Percentiles rank a stretch among this genome's conserved stretches.
Conservation (phyloP, 2,329 filamentous ascomycete species). For the Pyrenochaeta sp. region DNA sequence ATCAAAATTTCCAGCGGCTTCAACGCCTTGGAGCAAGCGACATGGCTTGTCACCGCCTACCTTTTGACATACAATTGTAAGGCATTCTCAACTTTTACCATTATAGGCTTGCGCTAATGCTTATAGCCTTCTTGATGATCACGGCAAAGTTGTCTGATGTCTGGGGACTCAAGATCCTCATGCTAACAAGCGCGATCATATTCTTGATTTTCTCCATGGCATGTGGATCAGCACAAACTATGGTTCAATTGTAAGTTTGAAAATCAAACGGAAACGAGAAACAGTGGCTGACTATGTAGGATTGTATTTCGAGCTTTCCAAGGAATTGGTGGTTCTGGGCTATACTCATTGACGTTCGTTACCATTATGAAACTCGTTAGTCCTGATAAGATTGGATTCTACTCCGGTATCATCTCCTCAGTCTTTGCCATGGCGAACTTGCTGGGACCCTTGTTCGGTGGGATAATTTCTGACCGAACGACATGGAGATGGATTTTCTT, state of each 20-base stretch:
- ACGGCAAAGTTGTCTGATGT: constrained; percentile 42
- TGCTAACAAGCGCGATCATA: constrained; percentile 29
- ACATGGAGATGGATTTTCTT: constrained; percentile 59
- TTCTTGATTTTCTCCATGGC: constrained; percentile 44
- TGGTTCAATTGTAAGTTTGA: constrained; percentile 36
- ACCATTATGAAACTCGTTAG: constrained; percentile 37
- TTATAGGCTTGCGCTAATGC: background rate
- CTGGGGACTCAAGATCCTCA: constrained; percentile 32
- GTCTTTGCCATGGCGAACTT: constrained; percentile 53
- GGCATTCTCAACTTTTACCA: too few relatives aligned
- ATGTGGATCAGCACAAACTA: constrained; percentile 37
- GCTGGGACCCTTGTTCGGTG: constrained; percentile 55
- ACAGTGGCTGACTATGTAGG: constrained; percentile 19
- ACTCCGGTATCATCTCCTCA: constrained; percentile 40
- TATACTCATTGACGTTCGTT: constrained; percentile 54
- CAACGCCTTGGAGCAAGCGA: constrained; percentile 31
- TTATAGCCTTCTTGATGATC: constrained; percentile 43
- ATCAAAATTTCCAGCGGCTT: constrained; percentile 40
- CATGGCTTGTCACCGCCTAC: constrained; percentile 45
- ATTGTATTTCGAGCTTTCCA: constrained; percentile 52
- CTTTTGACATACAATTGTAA: constrained; percentile 41
- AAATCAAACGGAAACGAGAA: background rate
- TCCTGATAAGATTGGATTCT: constrained; percentile 44
- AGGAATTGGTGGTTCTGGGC: constrained; percentile 57
- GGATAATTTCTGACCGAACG: constrained; percentile 50